A percentile compares a stretch with the other conserved stretches of the same genome.
These are phyloP conservation scores for Wickerhamiella musiphila DNA, from an alignment of 805 yeast genomes.

Conservation along the genomic window DNA sequence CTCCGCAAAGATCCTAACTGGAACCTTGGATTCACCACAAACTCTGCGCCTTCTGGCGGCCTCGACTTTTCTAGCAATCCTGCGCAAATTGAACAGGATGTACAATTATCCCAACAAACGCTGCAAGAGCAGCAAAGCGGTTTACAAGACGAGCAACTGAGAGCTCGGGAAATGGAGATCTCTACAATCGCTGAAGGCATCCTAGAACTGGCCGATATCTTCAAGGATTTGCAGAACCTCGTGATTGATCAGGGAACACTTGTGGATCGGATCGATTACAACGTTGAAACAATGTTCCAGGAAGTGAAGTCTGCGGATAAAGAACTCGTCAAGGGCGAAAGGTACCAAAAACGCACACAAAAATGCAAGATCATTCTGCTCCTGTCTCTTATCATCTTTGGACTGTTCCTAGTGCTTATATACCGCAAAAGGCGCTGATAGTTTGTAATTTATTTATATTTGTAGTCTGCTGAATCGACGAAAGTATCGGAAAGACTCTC, in stretches of 20 bases:
- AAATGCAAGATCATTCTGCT: constrained; percentile 78
- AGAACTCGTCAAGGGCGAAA: constrained; percentile 58
- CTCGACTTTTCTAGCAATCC: constrained; percentile 13
- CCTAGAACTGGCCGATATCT: constrained; percentile 79
- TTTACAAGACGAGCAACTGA: constrained; percentile 22
- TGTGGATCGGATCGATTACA: constrained; percentile 85
- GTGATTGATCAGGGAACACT: constrained; percentile 93
- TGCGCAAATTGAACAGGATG: constrained; percentile 22
- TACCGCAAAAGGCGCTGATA: constrained; percentile 21
- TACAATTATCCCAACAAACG: constrained; percentile 23
- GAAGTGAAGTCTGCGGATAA: constrained; percentile 62
- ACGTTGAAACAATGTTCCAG: constrained; percentile 60
- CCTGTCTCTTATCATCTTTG: constrained; percentile 50
- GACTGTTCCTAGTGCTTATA: constrained; percentile 50
- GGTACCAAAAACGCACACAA: constrained; percentile 73
- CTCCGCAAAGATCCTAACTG: constrained; percentile 52
- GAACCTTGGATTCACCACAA: constrained; percentile 18
- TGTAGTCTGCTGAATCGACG: no score
- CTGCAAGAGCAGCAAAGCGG: constrained; percentile 18
- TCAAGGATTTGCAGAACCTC: constrained; percentile 79
- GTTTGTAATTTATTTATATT: constrained; percentile 3
- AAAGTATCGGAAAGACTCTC: no score
- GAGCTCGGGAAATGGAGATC: constrained; percentile 77
- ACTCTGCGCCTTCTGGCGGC: constrained; percentile 9
- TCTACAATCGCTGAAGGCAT: constrained; percentile 87